Evolutionary conservation across 306 rosid species (phyloP).

Genomic region (Malus fusca): DNA sequence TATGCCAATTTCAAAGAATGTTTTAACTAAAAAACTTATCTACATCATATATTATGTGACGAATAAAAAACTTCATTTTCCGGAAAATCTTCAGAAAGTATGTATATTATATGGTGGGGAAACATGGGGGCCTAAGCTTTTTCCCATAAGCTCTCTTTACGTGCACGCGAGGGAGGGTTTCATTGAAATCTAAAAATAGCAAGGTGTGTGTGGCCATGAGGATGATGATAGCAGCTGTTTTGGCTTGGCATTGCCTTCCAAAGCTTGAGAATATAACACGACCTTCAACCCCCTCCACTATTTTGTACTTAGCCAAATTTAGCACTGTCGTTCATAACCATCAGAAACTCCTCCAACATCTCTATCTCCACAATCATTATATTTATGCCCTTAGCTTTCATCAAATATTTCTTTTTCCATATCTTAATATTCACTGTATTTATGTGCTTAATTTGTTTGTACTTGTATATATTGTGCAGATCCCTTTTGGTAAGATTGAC

Average conservation of each 20-base stretch:
- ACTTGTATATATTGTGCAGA: background rate
- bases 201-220: background rate
- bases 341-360: conserved; percentile 1
- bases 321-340: background rate
- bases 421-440: background rate
- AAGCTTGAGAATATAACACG: background rate
- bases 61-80: background rate
- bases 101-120: background rate
- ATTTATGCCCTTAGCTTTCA: background rate
- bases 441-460: background rate
- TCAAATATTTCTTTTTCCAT: background rate
- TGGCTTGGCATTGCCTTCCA: background rate
- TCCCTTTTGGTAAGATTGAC: background rate
- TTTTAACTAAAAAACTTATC: background rate
- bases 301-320: background rate
- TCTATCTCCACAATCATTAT: background rate
- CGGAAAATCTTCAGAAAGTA: background rate
- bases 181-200: conserved; percentile 14
- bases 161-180: conserved; percentile 27
- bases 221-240: conserved; percentile 7
- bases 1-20: no score
- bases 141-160: conserved; percentile 8
- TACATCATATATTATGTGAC: background rate
- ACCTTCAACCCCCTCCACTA: background rate
- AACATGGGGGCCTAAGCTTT: no score